Evolutionary conservation across 805 yeast species (phyloP), one percentile per base, ranked within the genome.

Genomic region (Metschnikowia gruessii): DNA sequence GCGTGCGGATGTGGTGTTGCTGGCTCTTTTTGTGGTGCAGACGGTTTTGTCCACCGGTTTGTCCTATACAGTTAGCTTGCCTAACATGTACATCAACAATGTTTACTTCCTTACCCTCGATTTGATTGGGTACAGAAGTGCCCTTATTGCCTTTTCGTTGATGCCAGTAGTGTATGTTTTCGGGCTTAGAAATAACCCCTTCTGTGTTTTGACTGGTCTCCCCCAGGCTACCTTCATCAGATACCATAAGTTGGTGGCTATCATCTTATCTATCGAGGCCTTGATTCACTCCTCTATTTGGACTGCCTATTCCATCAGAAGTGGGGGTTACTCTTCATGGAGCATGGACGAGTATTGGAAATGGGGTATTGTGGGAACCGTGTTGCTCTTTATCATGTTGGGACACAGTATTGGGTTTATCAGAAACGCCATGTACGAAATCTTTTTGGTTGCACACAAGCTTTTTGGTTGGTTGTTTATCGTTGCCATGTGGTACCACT

Each of bases 401-500:
- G 54, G 50, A 32, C 58, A 52, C 7, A 54, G 58, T 26, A 26
- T 53, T 6, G 26, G 48, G 3, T 22, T 49, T 17, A 22, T 54
- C 39, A 22, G 58, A 8, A 43, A 37, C 18, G 17, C 44, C 26
- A 46, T 49, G 53, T 54, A 54, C 39, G 58, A 54, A 41, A 13
- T 46, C 7, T 54, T 54, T 24, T 30, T 53, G 42, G 31, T 51
- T 15, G 17, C 43, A 18, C 58, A 54, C 40, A 54, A 53, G 33
- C 26, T 47, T 5, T 40, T 54, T 18, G 56, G 58, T 28, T 53
- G 56, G 58, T 18, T 53, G 6, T 54, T 54, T 29, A 54, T 54
- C 12, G 53, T 54, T n/a, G 37, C 55, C 24, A 54, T 54, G 58
- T 54, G 56, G 55, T 53, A 53, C 42, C 58, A 54, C 40, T 54